Evolutionary conservation across 2,329 filamentous ascomycete species (phyloP).

Genomic region (Claviceps monticola): DNA sequence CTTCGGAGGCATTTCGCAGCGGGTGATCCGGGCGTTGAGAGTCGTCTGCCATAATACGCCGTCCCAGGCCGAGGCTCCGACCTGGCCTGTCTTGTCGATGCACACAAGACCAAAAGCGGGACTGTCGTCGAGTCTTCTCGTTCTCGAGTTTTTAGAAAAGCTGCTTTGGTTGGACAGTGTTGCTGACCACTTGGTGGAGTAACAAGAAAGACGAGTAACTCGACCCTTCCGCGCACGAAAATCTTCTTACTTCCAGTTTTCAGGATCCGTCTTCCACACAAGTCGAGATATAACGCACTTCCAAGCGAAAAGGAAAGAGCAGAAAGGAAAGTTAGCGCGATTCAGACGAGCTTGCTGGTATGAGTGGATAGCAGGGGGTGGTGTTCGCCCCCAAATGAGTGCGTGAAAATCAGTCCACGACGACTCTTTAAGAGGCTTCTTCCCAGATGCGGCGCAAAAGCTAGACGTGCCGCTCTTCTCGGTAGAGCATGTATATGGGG

Average conservation of each 20-base stretch:
- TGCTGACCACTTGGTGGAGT: background rate
- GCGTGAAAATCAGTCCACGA: background rate
- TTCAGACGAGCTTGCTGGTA: background rate
- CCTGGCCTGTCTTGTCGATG: constrained; percentile 14
- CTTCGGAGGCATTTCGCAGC: constrained; percentile 22
- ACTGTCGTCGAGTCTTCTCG: constrained; percentile 5
- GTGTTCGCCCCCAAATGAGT: background rate
- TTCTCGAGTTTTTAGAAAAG: background rate
- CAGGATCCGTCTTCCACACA: too few relatives aligned
- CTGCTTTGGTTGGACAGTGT: constrained; percentile 5
- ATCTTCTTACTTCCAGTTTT: too few relatives aligned
- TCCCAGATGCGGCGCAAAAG: background rate
- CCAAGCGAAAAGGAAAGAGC: background rate
- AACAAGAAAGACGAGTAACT: background rate
- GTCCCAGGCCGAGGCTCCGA: constrained; percentile 8
- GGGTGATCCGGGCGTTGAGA: constrained; percentile 23
- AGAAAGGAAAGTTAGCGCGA: background rate
- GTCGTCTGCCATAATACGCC: constrained; percentile 27
- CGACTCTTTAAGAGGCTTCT: background rate
- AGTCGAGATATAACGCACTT: too few relatives aligned
- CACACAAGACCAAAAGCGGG: constrained; percentile 7
- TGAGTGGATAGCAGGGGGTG: background rate
- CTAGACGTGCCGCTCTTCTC: too few relatives aligned
- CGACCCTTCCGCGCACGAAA: background rate
- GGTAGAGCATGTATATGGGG: background rate